Evolutionary conservation across 768 basidiomycete species (phyloP), one percentile per base, ranked within the genome.

Genomic region (Lactifluus pinguis): DNA sequence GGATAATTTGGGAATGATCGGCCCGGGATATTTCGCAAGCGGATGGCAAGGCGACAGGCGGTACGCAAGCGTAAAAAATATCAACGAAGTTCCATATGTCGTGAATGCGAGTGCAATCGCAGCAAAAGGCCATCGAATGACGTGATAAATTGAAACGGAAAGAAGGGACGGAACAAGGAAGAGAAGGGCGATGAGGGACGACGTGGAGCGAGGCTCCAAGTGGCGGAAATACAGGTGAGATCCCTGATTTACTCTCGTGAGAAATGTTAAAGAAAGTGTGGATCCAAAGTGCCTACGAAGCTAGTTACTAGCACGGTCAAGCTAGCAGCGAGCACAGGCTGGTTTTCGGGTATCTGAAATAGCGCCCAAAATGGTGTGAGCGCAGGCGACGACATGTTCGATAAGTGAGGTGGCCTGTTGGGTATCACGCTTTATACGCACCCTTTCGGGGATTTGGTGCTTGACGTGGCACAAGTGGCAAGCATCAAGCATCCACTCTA

Each of bases 1-100:
- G 9, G 77, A 73, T 25, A 79, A 34, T 53, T 72, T 79, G 68
- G 72, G 72, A 5, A 77, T 53, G 0, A 76, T 10, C 1, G 81
- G 83, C 15, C 81, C 82, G 25, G 80, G 80, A 64, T 77, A 81
- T 49, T 70, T 66, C 15, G 79, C 76, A 5, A 83, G 72, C 5
- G 81, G 80, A 67, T 83, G 82, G 69, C 76, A 76, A 2, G 80
- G 79, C 6, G 80, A 81, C 8, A 82, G 59, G 21, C 81, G 78
- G 67, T 83, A 82, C 11, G 62, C 36, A 19, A 69, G 51, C 5
- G 66, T 68, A 57, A 60, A 59, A 11, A 53, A 21, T 32, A 51
- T 11, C 32, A 63, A 32, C 8, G n/a, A 19, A 19, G 19, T 9
- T 3, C 8, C 19, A 11, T 63, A 63, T 14, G 49, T 4, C 4